Base-by-base conservation (phyloP, 2,329 filamentous ascomycete genomes). In the Talaromyces sp. region DNA sequence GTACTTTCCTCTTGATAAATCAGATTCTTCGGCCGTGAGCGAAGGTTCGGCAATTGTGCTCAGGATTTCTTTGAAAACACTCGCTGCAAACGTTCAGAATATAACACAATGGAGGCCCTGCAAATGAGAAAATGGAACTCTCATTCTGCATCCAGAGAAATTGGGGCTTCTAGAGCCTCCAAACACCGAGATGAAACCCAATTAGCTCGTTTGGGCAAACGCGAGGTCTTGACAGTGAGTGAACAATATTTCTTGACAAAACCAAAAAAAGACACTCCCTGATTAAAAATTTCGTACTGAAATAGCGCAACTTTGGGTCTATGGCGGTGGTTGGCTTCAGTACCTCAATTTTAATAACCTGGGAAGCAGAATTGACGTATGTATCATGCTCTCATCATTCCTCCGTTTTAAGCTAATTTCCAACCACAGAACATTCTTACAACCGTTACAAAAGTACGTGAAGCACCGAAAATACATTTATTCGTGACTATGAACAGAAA, bases 191-290 rank as follows among this genome's bases (percentile, higher is more conserved):
- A 83, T 69, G 75, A 78, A 33, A 71, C 71, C 33, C 79, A 85
- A 64, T 82, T 84, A 79, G 74, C 75, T 37, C 79, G 82, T 19
- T 76, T 85, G 78, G 83, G 83, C 45, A 84, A 84, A 72, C 74
- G 76, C 22, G 82, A 84, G 64, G 80, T 84, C 56, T 75, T 85
- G 66, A 78, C 80, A 66, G 80, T 73, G 41, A 62, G 65, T 66
- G 2, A 11, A 41, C 19, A 57, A 27, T 22, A 16, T 19, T 2
- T 11, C n/a, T 16, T 27, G 19, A 63, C 3, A 49, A n/a, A 5
- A 19, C 5, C 2, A 8, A 41, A 14, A 24, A 7, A 45, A 49
- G n/a, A 31, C 19, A 33, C 16, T 54, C 19, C 10, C 33, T 57
- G 24, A 47, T 37, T 37, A 16, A 35, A n/a, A 13, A 22, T 24